Evolutionary conservation across 257 asterid species (phyloP), one percentile per base, ranked within the genome.

Genomic region (Nicotiana benthamiana): DNA sequence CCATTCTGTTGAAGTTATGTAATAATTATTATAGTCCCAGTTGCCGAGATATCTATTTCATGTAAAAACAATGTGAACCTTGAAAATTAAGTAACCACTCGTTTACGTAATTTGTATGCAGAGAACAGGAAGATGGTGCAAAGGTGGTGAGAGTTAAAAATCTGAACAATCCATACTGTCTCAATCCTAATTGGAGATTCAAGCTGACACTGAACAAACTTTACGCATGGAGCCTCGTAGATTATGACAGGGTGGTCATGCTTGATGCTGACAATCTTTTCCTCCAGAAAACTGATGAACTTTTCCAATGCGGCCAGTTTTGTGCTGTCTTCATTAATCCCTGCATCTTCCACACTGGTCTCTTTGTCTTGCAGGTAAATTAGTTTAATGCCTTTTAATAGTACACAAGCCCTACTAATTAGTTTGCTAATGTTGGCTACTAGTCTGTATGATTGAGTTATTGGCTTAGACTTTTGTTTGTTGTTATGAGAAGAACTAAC

Each of bases 331-430:
- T 92, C 91, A 94, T 94, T 74, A 94, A 94, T 46, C 98, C 98
- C 7, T 94, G 98, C 93, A 90, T 94, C 83, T 94, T 94, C 89
- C 98, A 94, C 82, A 93, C 98, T 48, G 98, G 98, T 10, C 98
- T 95, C 13, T 95, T 95, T 62, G 98, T 95, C 1, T 77, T 94
- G 90, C 92, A 92, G 98, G 98, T 94, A 84, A 40, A n/a, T 18
- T 18, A 56, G 24, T 6, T 18, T 7, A 56, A 18, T 0, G 12
- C 62, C 24, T 56, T 56, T 46, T 13, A 72, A 46, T 46, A 46
- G 7, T 43, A 43, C 13, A 7, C 22, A 40, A n/a, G 15, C 7
- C 76, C 30, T 40, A 43, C 2, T 4, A 24, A 13, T 46, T 46
- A 24, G 26, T 48, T 74, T 3, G 79, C 24, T 48, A 1, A 46